Base-by-base conservation (phyloP, 495 filamentous ascomycete species). In the Hypoxylon crocopeplum region DNA sequence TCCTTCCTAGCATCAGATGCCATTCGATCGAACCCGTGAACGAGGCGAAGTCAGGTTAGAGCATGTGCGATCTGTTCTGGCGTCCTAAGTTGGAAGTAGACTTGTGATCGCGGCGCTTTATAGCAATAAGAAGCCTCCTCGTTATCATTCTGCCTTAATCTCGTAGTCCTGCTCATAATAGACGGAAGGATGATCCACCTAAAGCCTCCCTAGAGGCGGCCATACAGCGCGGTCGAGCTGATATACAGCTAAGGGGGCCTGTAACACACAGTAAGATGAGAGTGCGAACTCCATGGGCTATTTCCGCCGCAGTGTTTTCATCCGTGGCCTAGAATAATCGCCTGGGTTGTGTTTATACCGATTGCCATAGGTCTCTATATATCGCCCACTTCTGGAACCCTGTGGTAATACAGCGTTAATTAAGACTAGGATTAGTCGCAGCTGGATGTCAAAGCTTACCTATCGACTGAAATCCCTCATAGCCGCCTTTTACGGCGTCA, bases 381-480 rank as follows among this genome's bases (percentile, higher is more conserved):
- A 64, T 72, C 21, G 76, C 75, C 77, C 77, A 81, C 59, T 78
- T 77, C 55, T 74, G 76, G 19, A 81, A 81, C 3, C 78, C 78
- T 80, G 39, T 27, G 7, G 17, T 19, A 55, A 12, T 46, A 48
- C 22, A n/a, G 25, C 34, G 37, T 24, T 52, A 38, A 10, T 38
- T 13, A 38, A 39, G 30, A 22, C 8, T 21, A 12, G 44, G 15
- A 39, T 17, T 16, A 8, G 16, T 13, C 33, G 11, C 22, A 16
- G 48, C 48, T 40, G 24, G 22, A 34, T 8, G 1, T 24, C 27
- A 3, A 7, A 30, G 36, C 74, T 73, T 54, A 78, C 78, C 78
- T 67, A 80, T 68, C 1, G 76, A 73, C 40, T 74, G 71, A 41
- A 80, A 77, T 13, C 72, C 75, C 41, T 78, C 72, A 22, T 78